Conservation (phyloP, 2,329 filamentous ascomycete species). For the Cercospora zeina region DNA sequence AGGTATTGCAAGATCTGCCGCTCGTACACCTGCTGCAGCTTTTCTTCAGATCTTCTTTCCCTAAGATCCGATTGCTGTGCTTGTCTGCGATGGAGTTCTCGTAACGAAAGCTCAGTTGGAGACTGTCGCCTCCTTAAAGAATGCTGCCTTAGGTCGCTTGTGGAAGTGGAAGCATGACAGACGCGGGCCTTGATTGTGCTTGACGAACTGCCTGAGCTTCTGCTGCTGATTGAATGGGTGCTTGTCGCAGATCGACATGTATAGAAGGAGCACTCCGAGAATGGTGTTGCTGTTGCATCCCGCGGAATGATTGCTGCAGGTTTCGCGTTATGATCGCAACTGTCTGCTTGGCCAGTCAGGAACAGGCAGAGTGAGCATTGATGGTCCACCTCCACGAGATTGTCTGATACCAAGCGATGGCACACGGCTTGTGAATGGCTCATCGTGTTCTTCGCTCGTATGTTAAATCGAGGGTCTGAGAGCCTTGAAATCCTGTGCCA, state of each 20-base stretch:
- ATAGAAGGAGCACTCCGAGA: conserved; percentile 32
- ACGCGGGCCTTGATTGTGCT: conserved; percentile 24
- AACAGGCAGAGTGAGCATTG: conserved; percentile 32
- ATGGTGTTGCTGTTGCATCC: conserved; percentile 23
- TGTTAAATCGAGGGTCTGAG: not conserved
- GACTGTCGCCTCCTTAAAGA: conserved; percentile 33
- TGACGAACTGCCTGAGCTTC: conserved; percentile 22
- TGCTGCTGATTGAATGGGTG: conserved; percentile 6
- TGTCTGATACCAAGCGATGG: conserved; percentile 27
- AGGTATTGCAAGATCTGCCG: conserved; percentile 38
- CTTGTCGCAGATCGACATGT: conserved; percentile 26
- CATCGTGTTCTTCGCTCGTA: conserved; percentile 14
- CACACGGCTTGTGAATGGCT: conserved; percentile 25
- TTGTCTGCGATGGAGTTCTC: conserved; percentile 35
- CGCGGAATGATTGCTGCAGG: conserved; percentile 10
- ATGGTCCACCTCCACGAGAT: conserved; percentile 24
- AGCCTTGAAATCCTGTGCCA: not conserved
- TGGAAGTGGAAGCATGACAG: conserved; percentile 11
- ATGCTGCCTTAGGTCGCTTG: conserved; percentile 19
- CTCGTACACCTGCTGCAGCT: conserved; percentile 37
- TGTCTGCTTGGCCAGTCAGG: conserved; percentile 20
- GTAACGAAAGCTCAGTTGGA: conserved; percentile 33
- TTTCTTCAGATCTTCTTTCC: conserved; percentile 36
- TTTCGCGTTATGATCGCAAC: conserved; percentile 16
- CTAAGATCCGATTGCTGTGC: conserved; percentile 19